Evolutionary conservation across 163 green algal genomes (phyloP).

Genomic region (Prototheca wickerhamii): DNA sequence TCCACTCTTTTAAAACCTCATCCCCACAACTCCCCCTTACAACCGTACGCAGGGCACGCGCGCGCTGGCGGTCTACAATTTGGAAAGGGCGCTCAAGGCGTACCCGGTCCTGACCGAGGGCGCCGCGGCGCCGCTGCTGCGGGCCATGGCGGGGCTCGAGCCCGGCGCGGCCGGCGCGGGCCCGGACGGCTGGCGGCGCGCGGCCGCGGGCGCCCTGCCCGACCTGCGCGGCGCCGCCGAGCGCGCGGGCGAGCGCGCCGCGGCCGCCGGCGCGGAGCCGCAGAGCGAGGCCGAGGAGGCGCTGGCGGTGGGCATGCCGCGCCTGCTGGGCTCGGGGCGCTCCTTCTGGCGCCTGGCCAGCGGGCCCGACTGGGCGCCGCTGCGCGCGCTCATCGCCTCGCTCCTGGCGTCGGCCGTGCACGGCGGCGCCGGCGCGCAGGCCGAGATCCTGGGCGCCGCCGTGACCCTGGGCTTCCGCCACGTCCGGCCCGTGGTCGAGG

Average conservation of each 20-base stretch:
- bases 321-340: conserved; percentile 20
- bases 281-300: conserved; percentile 33
- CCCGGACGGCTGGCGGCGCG: background rate
- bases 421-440: conserved; percentile 22
- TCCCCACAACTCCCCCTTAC: background rate
- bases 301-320: conserved; percentile 20
- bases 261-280: conserved; percentile 1
- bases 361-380: conserved; percentile 14
- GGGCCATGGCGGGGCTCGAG: conserved; percentile 8
- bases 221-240: background rate
- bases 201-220: background rate
- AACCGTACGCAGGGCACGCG: conserved; percentile 10
- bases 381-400: conserved; percentile 24
- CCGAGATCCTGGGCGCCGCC: conserved; percentile 23
- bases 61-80: conserved; percentile 2
- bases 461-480: conserved; percentile 32
- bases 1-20: background rate
- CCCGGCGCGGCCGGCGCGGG: background rate
- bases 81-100: conserved; percentile 42
- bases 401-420: conserved; percentile 33
- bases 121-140: conserved; percentile 18
- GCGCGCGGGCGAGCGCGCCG: background rate
- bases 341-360: conserved; percentile 27
- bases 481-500: conserved; percentile 14
- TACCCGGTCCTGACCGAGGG: conserved; percentile 30